These are phyloP conservation scores for Fraxinus velutina DNA, from an alignment of 305 asterid species.

Conservation along the genomic window DNA sequence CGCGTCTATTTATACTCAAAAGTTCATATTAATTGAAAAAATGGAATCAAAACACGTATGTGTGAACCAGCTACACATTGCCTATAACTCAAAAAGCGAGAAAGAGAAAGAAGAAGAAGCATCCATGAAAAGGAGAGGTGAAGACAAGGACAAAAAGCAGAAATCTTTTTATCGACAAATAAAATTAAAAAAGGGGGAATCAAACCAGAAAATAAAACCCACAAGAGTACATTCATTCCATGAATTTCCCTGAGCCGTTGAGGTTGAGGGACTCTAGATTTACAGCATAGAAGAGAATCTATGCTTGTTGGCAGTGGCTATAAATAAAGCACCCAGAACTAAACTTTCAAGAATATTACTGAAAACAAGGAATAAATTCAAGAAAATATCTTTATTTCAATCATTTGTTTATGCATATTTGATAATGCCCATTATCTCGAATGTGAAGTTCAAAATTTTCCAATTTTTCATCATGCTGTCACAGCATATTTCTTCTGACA, in stretches of 20 bases:
- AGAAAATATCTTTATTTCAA: constrained; percentile 41
- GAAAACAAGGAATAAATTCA: constrained; percentile 61
- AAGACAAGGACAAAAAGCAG: constrained; percentile 56
- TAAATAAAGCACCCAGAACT: constrained; percentile 18
- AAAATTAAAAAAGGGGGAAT: constrained; percentile 22
- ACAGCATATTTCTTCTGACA: constrained; percentile 16
- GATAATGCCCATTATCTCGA: constrained; percentile 81
- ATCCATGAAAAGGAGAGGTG: constrained; percentile 57
- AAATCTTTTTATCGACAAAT: constrained; percentile 55
- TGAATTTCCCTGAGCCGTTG: constrained; percentile 18
- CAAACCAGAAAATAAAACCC: constrained; percentile 15
- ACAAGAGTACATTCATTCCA: constrained; percentile 23
- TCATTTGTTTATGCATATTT: constrained; percentile 71
- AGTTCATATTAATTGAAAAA: constrained; percentile 32
- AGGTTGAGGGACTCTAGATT: constrained; percentile 26
- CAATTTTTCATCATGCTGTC: constrained; percentile 43
- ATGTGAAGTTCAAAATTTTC: constrained; percentile 54
- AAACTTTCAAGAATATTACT: constrained; percentile 55
- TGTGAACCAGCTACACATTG: constrained; percentile 80
- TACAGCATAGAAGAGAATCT: constrained; percentile 54
- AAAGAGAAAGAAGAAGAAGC: constrained; percentile 29
- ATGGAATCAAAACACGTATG: constrained; percentile 51
- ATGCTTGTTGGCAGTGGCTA: constrained; percentile 52
- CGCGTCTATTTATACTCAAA: constrained; percentile 58
- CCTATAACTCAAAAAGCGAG: constrained; percentile 50